A percentile compares a stretch with the other conserved stretches of the same genome.
phyloP scores from a whole-genome alignment of 768 basidiomycete species.

The Leccinum olivaceopallidum region DNA sequence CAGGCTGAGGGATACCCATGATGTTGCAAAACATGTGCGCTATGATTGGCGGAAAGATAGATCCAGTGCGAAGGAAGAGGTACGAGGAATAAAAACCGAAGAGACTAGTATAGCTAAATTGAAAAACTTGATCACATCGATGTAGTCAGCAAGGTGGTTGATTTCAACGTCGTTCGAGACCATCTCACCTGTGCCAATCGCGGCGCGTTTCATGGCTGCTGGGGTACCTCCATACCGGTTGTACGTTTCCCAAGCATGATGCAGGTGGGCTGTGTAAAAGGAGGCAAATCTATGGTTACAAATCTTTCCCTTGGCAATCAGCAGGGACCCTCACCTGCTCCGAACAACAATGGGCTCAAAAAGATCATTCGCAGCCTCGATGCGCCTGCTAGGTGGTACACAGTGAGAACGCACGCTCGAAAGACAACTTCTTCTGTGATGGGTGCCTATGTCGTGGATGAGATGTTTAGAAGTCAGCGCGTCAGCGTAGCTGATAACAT shows the following conservation, averaged over 20 bases:
- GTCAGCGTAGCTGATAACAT: not conserved
- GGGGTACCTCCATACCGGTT: conserved; percentile 68
- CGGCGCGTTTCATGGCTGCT: conserved; percentile 64
- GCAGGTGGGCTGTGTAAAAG: conserved; percentile 69
- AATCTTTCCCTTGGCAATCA: not conserved
- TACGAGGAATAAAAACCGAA: conserved; percentile 90
- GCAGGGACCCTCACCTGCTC: conserved; percentile 59
- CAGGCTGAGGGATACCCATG: conserved; percentile 84
- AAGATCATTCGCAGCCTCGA: conserved; percentile 66
- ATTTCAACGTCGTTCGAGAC: not conserved
- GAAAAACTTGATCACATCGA: conserved; percentile 59
- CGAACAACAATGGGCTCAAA: conserved; percentile 83
- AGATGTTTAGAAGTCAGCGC: conserved; percentile 1
- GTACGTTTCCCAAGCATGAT: conserved; percentile 90
- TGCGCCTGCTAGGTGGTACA: conserved; percentile 66
- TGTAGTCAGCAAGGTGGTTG: conserved; percentile 16
- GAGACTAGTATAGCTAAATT: conserved; percentile 86
- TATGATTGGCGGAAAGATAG: conserved; percentile 71
- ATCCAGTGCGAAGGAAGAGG: conserved; percentile 84
- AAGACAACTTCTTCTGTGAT: conserved; percentile 94
- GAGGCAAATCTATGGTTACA: conserved; percentile 10
- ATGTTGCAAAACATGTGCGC: conserved; percentile 93
- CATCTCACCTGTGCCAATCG: conserved; percentile 52
- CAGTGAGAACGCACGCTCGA: conserved; percentile 76
- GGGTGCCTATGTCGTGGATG: conserved; percentile 58